Evolutionary conservation across 2,329 filamentous ascomycete species (phyloP), one percentile per base, ranked within the genome.

Genomic region (Byssoonygena ceratinophila): DNA sequence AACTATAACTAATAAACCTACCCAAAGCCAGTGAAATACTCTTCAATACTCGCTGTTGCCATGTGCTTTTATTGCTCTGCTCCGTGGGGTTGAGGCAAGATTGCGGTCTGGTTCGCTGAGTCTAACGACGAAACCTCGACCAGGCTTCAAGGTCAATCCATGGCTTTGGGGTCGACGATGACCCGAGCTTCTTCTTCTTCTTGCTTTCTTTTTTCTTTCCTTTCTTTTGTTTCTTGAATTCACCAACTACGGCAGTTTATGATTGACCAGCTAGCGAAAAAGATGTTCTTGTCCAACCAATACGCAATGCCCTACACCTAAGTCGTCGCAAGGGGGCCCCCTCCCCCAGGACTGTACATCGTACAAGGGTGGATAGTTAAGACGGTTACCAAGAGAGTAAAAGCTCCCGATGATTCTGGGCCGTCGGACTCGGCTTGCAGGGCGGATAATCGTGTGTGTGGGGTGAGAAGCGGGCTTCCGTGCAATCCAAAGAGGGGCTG

Each of bases 131-230:
- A 41, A 50, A 43, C 47, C 43, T 50, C 39, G 31, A 34, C 37
- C 47, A 50, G 27, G 37, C 9, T 22, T 27, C 20, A 16, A 23
- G 32, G 29, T 14, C 37, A 4, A 23, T 50, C 47, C 47, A 50
- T 50, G 47, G 47, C 27, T 34, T 23, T 23, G 37, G 37, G 37
- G 25, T 44, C 27, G 47, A 50, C 43, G 46, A 39, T 49, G 47
- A 41, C 37, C 32, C 29, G 47, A 50, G 23, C 46, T 48, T 29
- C 27, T 29, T 29, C 5, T n/a, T n/a, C n/a, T 31, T 31, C 11
- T 31, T 31, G 27, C 11, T 31, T 31, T 31, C 31, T 34, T 34
- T 12, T 25, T 45, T 34, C 14, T 7, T 12, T 32, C 27, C 8
- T 11, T 31, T 20, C n/a, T 29, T 29, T 29, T 29, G 27, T 9